Evolutionary conservation across 1,284 basidiomycete species (phyloP).

Genomic region (Leucoagaricus sp.): DNA sequence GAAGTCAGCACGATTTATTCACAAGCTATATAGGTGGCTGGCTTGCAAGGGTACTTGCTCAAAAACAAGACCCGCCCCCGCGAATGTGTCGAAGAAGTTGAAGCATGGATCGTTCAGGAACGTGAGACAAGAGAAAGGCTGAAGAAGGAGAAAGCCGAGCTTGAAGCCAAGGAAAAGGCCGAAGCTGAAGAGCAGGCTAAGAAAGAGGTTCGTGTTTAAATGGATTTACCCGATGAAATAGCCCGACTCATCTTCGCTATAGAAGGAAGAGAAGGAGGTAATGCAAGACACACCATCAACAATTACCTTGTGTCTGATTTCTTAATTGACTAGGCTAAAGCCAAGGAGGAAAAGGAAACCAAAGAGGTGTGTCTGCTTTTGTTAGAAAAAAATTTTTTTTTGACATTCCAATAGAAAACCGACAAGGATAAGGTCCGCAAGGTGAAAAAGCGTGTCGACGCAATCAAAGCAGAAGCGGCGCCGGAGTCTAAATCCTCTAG

Average conservation of each 20-base stretch:
- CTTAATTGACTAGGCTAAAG: conserved; percentile 16
- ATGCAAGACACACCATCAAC: conserved; percentile 13
- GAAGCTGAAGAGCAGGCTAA: conserved; percentile 62
- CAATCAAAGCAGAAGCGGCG: conserved; percentile 31
- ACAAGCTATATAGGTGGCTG: conserved; percentile 61
- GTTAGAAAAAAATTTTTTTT: conserved; percentile 1
- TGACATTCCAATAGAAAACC: conserved; percentile 41
- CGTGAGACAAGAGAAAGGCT: conserved; percentile 79
- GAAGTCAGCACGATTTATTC: not conserved
- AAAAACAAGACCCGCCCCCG: conserved; percentile 83
- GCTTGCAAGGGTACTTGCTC: conserved; percentile 80
- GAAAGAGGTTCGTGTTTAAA: conserved; percentile 46
- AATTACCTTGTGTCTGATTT: not conserved
- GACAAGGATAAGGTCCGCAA: conserved; percentile 58
- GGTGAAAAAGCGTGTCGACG: conserved; percentile 39
- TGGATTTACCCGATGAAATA: not conserved
- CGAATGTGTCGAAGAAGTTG: conserved; percentile 79
- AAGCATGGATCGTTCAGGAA: conserved; percentile 72
- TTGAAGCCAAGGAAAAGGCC: conserved; percentile 74
- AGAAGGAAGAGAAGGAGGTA: conserved; percentile 58
- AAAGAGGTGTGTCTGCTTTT: conserved; percentile 44
- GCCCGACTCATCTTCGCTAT: conserved; percentile 17
- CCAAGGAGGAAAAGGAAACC: conserved; percentile 37
- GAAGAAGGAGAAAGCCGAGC: conserved; percentile 85
- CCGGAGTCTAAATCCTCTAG: conserved; percentile 29